Evolutionary conservation across 192 early-diverging fungal genomes (phyloP).

Genomic region (Mortierella antarctica): DNA sequence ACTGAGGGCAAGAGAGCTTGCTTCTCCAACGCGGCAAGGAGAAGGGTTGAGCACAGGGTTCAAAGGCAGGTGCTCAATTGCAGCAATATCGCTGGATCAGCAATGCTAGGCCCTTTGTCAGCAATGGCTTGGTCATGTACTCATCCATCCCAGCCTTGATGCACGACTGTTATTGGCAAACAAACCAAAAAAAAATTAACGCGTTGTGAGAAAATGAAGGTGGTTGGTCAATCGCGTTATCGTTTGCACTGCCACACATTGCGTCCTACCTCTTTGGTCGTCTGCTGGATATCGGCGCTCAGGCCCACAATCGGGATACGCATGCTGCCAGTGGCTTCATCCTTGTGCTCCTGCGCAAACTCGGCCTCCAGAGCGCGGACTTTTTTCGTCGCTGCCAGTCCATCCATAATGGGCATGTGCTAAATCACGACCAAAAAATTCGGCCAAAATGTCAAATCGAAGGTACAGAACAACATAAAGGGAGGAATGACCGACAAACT

Average conservation of each 20-base stretch:
- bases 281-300: conserved; percentile 47
- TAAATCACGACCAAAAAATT: conserved; percentile 1
- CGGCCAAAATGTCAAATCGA: not conserved
- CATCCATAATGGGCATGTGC: conserved; percentile 55
- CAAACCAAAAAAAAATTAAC: not conserved
- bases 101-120: conserved; percentile 44
- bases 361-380: conserved; percentile 31
- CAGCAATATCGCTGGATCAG: conserved; percentile 40
- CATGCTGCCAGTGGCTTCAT: not conserved
- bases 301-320: conserved; percentile 47
- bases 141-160: conserved; percentile 53
- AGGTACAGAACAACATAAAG: not conserved
- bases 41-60: no score
- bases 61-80: not conserved
- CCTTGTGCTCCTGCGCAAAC: conserved; percentile 11
- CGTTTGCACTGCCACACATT: no score
- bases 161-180: conserved; percentile 15
- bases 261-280: conserved; percentile 38
- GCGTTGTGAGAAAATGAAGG: not conserved
- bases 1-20: no score
- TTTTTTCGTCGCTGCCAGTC: conserved; percentile 40
- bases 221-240: no score
- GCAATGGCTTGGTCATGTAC: conserved; percentile 50
- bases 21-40: no score
- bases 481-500: not conserved